Evolutionary conservation across 495 filamentous ascomycete species (phyloP).

Genomic region (Xylaria scruposa): DNA sequence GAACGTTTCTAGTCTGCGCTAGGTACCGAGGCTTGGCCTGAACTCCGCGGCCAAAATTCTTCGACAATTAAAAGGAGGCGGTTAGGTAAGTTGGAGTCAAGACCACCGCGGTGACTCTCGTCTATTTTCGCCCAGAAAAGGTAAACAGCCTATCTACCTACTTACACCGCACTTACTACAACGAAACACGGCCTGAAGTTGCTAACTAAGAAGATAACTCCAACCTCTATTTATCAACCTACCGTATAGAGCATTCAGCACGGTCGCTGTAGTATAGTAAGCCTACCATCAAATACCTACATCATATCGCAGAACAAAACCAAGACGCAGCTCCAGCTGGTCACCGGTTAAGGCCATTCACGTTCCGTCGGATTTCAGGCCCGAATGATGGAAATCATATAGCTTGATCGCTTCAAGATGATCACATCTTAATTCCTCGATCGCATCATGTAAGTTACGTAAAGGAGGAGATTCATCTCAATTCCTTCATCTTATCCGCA

Average conservation of each 20-base stretch:
- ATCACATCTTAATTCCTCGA: background rate
- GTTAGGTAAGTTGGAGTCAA: constrained; percentile 12
- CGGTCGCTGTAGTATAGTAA: constrained; percentile 4
- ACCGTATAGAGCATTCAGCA: background rate
- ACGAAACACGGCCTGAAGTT: background rate
- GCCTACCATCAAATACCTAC: background rate
- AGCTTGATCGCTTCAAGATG: background rate
- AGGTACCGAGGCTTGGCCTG: constrained; percentile 16
- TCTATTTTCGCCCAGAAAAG: background rate
- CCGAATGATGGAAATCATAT: background rate
- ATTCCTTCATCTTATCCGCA: background rate
- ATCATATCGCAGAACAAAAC: background rate
- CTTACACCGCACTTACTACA: background rate
- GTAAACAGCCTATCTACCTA: background rate
- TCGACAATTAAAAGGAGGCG: background rate
- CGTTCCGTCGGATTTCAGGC: background rate
- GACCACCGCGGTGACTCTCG: background rate
- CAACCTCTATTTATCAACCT: background rate
- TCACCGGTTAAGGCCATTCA: background rate
- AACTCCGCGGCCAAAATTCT: background rate
- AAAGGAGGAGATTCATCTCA: background rate
- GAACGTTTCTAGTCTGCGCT: background rate
- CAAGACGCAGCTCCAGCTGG: background rate
- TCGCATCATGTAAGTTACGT: background rate
- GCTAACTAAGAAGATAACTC: background rate